Base-by-base conservation (phyloP, 2,329 filamentous ascomycete genomes). In the Aspergillus sojae region DNA sequence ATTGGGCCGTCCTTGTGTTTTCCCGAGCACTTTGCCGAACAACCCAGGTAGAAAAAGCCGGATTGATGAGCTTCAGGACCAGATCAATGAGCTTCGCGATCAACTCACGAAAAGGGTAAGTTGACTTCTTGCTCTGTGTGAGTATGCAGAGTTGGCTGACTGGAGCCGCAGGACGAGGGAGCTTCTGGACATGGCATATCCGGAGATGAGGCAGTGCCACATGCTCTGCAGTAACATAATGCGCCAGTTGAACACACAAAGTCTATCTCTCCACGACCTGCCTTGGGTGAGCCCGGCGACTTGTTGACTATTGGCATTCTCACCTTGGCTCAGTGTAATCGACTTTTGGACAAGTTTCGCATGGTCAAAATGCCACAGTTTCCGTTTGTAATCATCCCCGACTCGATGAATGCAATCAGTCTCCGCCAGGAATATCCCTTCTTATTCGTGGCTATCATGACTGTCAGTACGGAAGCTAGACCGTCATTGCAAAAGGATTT, bases 331-430 rank as follows among this genome's bases (percentile, higher is more conserved):
- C 50, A 57, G 26, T 57, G 62, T 0, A 43, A 55, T 10, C 32
- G 54, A 19, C 62, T 66, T 0, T 32, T 64, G 28, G 52, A 34
- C 16, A 66, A 62, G 36, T 66, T 62, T 10, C 57, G 62, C 6
- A 45, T 36, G 16, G 54, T 54, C n/a, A 66, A 64, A 43, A 58
- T 62, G 62, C 59, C 62, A 19, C 56, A 66, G 16, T 66, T 64
- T 34, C 62, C 62, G 10, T 66, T 66, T 41, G 16, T 41, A 19
- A 41, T 41, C 19, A n/a, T 41, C 0, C 6, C 16, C 16, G 16
- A 41, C 16, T 41, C 39, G 0, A n/a, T 41, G 39, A 41, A 41
- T 10, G 39, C 39, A n/a, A 41, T 41, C 19, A 41, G 16, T 10
- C 6, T 41, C 9, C 39, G 39, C 16, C 39, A 19, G 6, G 19